These are phyloP conservation scores for Bryopsis sp. DNA, from an alignment of 139 green algal genomes.

Conservation along the genomic window DNA sequence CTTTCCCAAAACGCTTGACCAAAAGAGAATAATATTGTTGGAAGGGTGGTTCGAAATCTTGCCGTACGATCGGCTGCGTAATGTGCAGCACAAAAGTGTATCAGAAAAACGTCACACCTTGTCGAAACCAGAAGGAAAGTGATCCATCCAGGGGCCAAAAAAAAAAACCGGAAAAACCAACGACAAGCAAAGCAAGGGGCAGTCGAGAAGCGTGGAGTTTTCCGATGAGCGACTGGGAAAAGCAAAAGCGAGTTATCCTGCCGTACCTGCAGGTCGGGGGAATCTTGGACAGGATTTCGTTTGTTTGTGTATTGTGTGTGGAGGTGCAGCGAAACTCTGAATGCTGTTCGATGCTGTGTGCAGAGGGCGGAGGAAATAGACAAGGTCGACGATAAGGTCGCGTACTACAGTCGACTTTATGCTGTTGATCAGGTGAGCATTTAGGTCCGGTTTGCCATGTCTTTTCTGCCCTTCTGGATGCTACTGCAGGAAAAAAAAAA, in stretches of 20 bases:
- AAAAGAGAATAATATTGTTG: too few species aligned
- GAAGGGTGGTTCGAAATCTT: too few species aligned
- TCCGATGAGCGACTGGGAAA: constrained; percentile 27
- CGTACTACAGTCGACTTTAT: constrained; percentile 72
- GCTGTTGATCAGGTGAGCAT: constrained; percentile 56
- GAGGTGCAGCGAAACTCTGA: background rate
- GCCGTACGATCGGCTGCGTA: too few species aligned
- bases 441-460: constrained; percentile 3
- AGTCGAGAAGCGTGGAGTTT: background rate
- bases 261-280: constrained; percentile 53
- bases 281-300: background rate
- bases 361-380: constrained; percentile 65
- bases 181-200: too few species aligned
- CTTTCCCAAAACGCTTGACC: too few species aligned
- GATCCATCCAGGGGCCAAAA: too few species aligned
- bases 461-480: too few species aligned
- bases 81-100: too few species aligned
- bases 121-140: too few species aligned
- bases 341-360: too few species aligned
- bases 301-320: background rate
- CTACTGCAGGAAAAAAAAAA: background rate
- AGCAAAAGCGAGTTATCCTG: constrained; percentile 67
- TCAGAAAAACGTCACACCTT: too few species aligned
- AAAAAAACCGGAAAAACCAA: too few species aligned
- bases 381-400: constrained; percentile 53